These are phyloP conservation scores for Aureobasidium vineae DNA, from an alignment of 2,329 filamentous ascomycete species.

Conservation along the genomic window DNA sequence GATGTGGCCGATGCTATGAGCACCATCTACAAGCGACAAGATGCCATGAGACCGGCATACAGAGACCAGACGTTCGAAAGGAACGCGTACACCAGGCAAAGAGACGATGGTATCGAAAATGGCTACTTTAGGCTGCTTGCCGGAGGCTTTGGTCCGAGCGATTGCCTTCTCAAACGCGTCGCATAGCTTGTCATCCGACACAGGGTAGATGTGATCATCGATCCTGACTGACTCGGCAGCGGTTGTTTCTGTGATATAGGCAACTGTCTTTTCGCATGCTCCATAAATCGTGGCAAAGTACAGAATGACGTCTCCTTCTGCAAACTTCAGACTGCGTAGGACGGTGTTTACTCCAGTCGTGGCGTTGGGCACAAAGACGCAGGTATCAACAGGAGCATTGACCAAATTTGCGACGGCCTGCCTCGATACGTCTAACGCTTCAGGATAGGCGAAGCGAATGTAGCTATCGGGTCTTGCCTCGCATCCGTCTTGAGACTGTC, in stretches of 20 bases:
- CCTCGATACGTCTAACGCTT: constrained; percentile 63
- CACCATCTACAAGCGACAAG: constrained; percentile 75
- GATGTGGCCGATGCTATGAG: constrained; percentile 80
- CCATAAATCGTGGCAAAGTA: constrained; percentile 79
- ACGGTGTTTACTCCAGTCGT: constrained; percentile 76
- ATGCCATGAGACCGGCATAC: constrained; percentile 67
- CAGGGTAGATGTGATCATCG: constrained; percentile 61
- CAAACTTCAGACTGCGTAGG: constrained; percentile 70
- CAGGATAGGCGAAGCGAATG: constrained; percentile 66
- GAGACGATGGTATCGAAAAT: constrained; percentile 80
- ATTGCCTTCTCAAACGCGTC: constrained; percentile 61
- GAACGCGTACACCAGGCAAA: constrained; percentile 73
- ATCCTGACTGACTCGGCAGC: constrained; percentile 55
- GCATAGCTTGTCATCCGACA: constrained; percentile 66
- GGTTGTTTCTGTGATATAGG: constrained; percentile 69
- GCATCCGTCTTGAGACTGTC: constrained; percentile 62
- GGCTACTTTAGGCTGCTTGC: constrained; percentile 64
- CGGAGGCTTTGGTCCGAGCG: constrained; percentile 50
- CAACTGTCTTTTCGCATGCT: constrained; percentile 70
- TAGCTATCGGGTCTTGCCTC: constrained; percentile 74
- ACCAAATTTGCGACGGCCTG: constrained; percentile 64
- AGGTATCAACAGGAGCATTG: constrained; percentile 61
- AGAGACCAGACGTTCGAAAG: constrained; percentile 66
- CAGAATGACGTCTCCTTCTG: constrained; percentile 70
- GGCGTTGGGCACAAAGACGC: constrained; percentile 80